Conservation (phyloP, 768 basidiomycete species). For the Cyathus striatus region DNA sequence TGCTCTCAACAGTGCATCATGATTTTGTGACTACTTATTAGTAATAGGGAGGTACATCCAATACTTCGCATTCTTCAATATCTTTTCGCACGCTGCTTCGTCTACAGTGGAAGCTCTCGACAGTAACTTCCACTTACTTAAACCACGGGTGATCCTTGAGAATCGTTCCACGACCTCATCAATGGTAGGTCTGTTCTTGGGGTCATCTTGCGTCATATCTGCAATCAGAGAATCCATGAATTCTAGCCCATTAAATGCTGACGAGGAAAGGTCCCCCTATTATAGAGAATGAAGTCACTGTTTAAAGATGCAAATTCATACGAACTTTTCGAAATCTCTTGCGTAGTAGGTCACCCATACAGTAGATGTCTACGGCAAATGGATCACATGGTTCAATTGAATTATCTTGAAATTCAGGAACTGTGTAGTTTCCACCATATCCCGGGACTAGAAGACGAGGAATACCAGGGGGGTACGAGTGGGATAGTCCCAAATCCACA, state of each 20-base stretch:
- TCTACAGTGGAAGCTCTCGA: too few relatives aligned
- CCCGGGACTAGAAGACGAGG: slow-evolving; percentile 18
- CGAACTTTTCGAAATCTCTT: slow-evolving; percentile 10
- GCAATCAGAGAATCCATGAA: slow-evolving; percentile 11
- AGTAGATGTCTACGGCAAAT: slow-evolving; percentile 30
- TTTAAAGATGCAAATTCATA: background rate
- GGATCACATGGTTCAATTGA: slow-evolving; percentile 17
- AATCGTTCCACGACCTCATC: slow-evolving; percentile 22
- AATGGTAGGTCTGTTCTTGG: slow-evolving; percentile 24
- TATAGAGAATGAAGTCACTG: slow-evolving; percentile 2
- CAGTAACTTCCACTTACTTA: slow-evolving; percentile 19
- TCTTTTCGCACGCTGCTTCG: too few relatives aligned
- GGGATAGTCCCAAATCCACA: background rate
- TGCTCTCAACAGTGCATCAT: too few relatives aligned
- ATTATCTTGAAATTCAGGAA: slow-evolving; percentile 24
- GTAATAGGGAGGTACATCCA: too few relatives aligned
- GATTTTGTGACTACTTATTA: too few relatives aligned
- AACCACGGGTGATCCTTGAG: slow-evolving; percentile 7
- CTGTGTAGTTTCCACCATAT: slow-evolving; percentile 32
- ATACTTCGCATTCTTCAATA: too few relatives aligned
- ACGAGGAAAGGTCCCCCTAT: background rate
- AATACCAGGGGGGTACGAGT: slow-evolving; percentile 1
- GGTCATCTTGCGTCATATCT: slow-evolving; percentile 18
- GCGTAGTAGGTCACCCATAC: slow-evolving; percentile 26
- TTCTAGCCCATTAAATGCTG: slow-evolving; percentile 9